phyloP scores from a whole-genome alignment of 805 yeast genomes.

The Lipomyces spencermartinsiae region DNA sequence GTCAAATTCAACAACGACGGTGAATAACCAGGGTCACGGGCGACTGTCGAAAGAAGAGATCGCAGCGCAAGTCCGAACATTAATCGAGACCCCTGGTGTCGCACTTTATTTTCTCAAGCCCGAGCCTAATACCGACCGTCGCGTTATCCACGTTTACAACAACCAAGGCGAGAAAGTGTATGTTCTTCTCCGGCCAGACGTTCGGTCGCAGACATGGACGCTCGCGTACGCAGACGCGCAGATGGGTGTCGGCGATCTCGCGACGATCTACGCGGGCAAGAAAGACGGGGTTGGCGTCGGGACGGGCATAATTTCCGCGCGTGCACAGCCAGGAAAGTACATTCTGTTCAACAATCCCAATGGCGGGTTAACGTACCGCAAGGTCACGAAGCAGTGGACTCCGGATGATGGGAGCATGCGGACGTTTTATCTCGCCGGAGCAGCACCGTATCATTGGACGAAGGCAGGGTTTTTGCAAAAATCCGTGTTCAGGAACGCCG shows the following conservation, averaged over 20 bases:
- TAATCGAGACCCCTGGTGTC: slow-evolving; percentile 18
- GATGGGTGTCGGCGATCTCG: slow-evolving; percentile 23
- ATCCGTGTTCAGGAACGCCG: slow-evolving; percentile 15
- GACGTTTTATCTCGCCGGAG: slow-evolving; percentile 30
- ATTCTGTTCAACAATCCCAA: slow-evolving; percentile 33
- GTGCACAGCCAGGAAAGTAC: slow-evolving; percentile 37
- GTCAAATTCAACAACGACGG: background rate
- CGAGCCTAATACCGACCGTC: slow-evolving; percentile 28
- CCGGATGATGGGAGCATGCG: slow-evolving; percentile 32
- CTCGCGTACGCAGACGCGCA: slow-evolving; percentile 31
- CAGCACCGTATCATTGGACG: slow-evolving; percentile 35
- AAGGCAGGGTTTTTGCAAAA: slow-evolving; percentile 29
- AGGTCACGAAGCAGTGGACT: slow-evolving; percentile 36
- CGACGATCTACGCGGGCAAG: slow-evolving; percentile 37
- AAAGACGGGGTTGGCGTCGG: slow-evolving; percentile 32
- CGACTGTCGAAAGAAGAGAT: slow-evolving; percentile 6
- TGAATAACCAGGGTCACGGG: background rate
- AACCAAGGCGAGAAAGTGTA: slow-evolving; percentile 35
- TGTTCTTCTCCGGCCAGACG: slow-evolving; percentile 32
- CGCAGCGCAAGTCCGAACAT: slow-evolving; percentile 2
- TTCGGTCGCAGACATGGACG: slow-evolving; percentile 34
- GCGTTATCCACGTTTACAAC: slow-evolving; percentile 31
- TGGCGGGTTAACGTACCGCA: slow-evolving; percentile 37
- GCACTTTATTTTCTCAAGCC: slow-evolving; percentile 32
- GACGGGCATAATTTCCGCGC: slow-evolving; percentile 32